A percentile compares a stretch with the other conserved stretches of the same genome.
phyloP scores from a whole-genome alignment of 345 rosid genomes.

The Gossypium turneri region DNA sequence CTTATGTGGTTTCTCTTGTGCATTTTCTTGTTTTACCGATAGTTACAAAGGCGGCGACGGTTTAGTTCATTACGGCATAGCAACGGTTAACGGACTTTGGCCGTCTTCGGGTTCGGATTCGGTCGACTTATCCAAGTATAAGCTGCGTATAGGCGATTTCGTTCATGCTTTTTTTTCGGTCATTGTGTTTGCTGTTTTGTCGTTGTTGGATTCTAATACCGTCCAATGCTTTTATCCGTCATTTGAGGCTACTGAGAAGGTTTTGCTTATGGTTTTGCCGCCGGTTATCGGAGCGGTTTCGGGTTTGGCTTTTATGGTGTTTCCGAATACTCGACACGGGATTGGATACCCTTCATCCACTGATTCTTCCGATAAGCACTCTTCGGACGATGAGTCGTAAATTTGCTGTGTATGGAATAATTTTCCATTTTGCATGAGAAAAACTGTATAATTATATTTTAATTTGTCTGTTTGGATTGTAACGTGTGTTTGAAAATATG shows the following conservation, averaged over 20 bases:
- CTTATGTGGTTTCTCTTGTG: conserved; percentile 65
- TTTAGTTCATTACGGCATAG: conserved; percentile 50
- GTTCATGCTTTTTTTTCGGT: conserved; percentile 52
- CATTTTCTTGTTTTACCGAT: conserved; percentile 68
- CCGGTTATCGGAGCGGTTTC: conserved; percentile 55
- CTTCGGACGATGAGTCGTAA: neutral
- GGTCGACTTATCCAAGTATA: conserved; percentile 44
- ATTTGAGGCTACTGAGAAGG: conserved; percentile 44
- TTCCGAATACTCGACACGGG: conserved; percentile 71
- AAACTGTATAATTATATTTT: neutral
- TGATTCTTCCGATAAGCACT: neutral
- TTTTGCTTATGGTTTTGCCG: conserved; percentile 57
- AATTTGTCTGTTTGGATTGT: neutral
- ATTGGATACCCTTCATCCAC: conserved; percentile 56
- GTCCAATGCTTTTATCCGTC: conserved; percentile 61
- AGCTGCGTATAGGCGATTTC: conserved; percentile 53
- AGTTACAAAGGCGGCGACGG: conserved; percentile 54
- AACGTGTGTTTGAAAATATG: neutral
- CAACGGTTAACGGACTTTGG: conserved; percentile 63
- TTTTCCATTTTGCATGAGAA: neutral
- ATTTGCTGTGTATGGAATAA: no score
- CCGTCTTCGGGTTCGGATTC: conserved; percentile 31
- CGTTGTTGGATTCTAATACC: conserved; percentile 56
- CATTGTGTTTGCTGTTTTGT: conserved; percentile 47
- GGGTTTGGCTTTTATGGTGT: conserved; percentile 44